Evolutionary conservation across 345 rosid genomes (phyloP).

Genomic region (Raphanus raphanistrum): DNA sequence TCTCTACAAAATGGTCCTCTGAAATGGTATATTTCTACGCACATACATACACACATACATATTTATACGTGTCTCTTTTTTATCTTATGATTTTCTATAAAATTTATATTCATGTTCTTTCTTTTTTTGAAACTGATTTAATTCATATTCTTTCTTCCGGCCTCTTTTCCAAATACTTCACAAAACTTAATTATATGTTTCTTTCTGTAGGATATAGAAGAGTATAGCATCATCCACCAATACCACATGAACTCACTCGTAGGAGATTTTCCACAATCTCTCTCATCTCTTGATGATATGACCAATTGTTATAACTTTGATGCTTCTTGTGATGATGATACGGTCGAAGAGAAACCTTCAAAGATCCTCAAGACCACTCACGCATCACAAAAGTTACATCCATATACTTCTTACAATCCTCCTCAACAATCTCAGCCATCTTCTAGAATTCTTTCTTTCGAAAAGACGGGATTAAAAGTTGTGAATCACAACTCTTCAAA

Average conservation of each 20-base stretch:
- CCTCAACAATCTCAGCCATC: constrained; percentile 1
- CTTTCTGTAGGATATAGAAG: constrained; percentile 30
- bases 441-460: constrained; percentile 29
- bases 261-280: constrained; percentile 28
- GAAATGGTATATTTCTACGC: not conserved
- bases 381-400: not conserved
- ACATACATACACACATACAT: not conserved
- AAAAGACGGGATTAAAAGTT: not conserved
- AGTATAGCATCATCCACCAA: constrained; percentile 29
- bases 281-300: constrained; percentile 13
- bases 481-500: constrained; percentile 11
- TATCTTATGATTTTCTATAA: not conserved
- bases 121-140: not conserved
- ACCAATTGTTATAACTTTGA: constrained; percentile 3
- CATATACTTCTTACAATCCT: not conserved
- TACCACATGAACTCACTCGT: constrained; percentile 31
- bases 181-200: not conserved
- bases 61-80: not conserved
- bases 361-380: constrained; percentile 23
- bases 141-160: not conserved
- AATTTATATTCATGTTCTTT: not conserved
- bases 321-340: constrained; percentile 12
- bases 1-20: not conserved
- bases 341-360: constrained; percentile 21
- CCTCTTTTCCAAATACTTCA: not conserved